Evolutionary conservation across 768 basidiomycete genomes (phyloP).

Genomic region (Paxillus involutus): DNA sequence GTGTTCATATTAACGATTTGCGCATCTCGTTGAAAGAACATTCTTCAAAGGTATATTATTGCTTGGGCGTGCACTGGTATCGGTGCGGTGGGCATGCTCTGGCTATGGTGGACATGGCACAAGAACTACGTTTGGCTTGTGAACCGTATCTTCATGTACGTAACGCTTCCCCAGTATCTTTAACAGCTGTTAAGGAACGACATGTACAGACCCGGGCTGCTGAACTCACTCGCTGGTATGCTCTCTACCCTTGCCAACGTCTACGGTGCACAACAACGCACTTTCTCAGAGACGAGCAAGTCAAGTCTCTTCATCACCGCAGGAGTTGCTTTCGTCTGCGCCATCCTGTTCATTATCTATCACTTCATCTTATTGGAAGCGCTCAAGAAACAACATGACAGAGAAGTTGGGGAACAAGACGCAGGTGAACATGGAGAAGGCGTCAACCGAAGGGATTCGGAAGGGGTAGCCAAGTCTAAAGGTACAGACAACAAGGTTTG

Average conservation of each 20-base stretch:
- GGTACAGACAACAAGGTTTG: not conserved
- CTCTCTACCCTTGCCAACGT: conserved; percentile 48
- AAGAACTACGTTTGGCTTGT: conserved; percentile 52
- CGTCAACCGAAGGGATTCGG: not conserved
- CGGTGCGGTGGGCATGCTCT: conserved; percentile 47
- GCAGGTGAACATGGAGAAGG: not conserved
- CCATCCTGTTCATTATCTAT: conserved; percentile 17
- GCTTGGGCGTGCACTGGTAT: conserved; percentile 48
- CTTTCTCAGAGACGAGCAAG: conserved; percentile 40
- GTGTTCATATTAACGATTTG: conserved; percentile 11
- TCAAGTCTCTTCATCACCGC: conserved; percentile 44
- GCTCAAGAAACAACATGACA: not conserved
- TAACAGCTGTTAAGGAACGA: not conserved
- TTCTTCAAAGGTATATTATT: conserved; percentile 41
- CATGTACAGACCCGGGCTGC: conserved; percentile 42
- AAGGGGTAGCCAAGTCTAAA: not conserved
- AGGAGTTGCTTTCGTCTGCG: conserved; percentile 35
- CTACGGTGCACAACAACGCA: conserved; percentile 45
- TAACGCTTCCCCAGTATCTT: not conserved
- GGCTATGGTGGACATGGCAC: conserved; percentile 53
- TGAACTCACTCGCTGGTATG: conserved; percentile 53
- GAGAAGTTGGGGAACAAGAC: not conserved
- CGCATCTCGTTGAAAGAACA: not conserved
- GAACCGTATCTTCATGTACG: conserved; percentile 51
- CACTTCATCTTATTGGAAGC: not conserved